A percentile compares a stretch with the other conserved stretches of the same genome.
These are phyloP conservation scores for Auriscalpium microsporum DNA, from an alignment of 768 basidiomycete species.

Conservation along the genomic window DNA sequence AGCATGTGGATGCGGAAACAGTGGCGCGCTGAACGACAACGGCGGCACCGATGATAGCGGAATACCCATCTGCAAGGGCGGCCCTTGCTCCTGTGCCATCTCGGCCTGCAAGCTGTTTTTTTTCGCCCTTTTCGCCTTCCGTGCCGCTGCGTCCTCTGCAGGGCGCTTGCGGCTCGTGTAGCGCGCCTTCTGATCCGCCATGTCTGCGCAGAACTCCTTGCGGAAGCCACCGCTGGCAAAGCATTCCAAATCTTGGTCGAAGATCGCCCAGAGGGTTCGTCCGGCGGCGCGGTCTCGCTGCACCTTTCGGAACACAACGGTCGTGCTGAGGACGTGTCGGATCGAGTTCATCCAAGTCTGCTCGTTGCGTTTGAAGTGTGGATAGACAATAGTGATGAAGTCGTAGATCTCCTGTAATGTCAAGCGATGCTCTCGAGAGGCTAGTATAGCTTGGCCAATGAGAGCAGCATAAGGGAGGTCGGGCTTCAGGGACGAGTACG, in stretches of 20 bases:
- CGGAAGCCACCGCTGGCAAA: slow-evolving; percentile 80
- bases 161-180: slow-evolving; percentile 10
- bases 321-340: slow-evolving; percentile 91
- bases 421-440: slow-evolving; percentile 73
- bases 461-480: slow-evolving; percentile 89
- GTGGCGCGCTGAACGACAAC: slow-evolving; percentile 20
- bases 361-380: slow-evolving; percentile 87
- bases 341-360: slow-evolving; percentile 98
- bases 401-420: slow-evolving; percentile 95
- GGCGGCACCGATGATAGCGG: slow-evolving; percentile 15
- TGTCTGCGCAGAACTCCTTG: slow-evolving; percentile 42
- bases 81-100: slow-evolving; percentile 4
- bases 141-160: slow-evolving; percentile 12
- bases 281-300: slow-evolving; percentile 70
- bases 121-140: slow-evolving; percentile 25
- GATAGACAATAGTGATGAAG: slow-evolving; percentile 91
- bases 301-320: slow-evolving; percentile 83
- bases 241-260: slow-evolving; percentile 72
- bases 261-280: slow-evolving; percentile 83
- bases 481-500: slow-evolving; percentile 74
- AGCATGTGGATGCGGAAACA: slow-evolving; percentile 20
- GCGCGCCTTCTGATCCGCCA: slow-evolving; percentile 25
- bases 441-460: slow-evolving; percentile 89
- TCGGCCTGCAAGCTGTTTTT: slow-evolving; percentile 12
- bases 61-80: slow-evolving; percentile 8